Conservation (phyloP, 2,329 filamentous ascomycete genomes). For the Aspergillaceae sp. region DNA sequence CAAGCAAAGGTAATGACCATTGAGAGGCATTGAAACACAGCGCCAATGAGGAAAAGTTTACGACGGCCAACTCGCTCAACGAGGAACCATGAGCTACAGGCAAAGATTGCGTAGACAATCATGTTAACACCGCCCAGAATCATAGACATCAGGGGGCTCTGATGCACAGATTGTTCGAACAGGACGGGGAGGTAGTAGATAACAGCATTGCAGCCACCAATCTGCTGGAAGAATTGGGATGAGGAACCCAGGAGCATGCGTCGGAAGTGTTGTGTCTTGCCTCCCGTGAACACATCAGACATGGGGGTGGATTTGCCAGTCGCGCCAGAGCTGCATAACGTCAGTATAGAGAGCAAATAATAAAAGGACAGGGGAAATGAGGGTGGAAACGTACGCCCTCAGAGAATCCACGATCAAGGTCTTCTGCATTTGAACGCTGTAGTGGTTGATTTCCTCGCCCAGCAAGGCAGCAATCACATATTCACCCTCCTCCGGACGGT, state of each 20-base stretch:
- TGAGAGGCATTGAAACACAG: constrained; percentile 19
- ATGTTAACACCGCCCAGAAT: constrained; percentile 42
- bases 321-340: not conserved
- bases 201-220: constrained; percentile 39
- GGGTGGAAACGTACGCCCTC: not conserved
- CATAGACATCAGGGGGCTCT: constrained; percentile 28
- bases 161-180: constrained; percentile 22
- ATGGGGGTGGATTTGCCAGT: constrained; percentile 42
- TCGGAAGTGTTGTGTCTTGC: constrained; percentile 21
- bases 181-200: constrained; percentile 38
- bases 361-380: constrained; percentile 41
- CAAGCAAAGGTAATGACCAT: constrained; percentile 18
- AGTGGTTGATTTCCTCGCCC: constrained; percentile 39
- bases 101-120: constrained; percentile 20
- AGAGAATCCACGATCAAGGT: not conserved
- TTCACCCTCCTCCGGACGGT: constrained; percentile 35
- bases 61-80: not conserved
- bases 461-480: constrained; percentile 40
- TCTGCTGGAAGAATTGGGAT: constrained; percentile 33
- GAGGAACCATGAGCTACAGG: not conserved
- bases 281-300: constrained; percentile 27
- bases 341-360: constrained; percentile 49
- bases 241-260: constrained; percentile 22
- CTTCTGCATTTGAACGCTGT: constrained; percentile 44
- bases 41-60: constrained; percentile 9